Evolutionary conservation across 2,329 filamentous ascomycete genomes (phyloP).

Genomic region (Purpureocillium lavendulum): DNA sequence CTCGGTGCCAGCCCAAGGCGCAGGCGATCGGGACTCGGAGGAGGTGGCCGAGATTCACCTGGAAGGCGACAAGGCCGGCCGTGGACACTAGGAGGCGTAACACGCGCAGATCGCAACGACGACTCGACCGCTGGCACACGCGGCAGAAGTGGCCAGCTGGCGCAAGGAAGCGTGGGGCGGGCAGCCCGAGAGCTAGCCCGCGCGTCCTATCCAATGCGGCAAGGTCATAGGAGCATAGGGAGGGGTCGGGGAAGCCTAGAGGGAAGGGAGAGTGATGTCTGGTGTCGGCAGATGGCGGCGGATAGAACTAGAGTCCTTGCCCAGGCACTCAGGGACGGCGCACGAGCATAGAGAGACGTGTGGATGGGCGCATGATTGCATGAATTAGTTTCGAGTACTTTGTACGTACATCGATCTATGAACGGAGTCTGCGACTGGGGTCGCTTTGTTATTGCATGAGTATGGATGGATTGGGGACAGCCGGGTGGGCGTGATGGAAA

Average conservation of each 20-base stretch:
- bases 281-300: slow-evolving; percentile 1
- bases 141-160: too few relatives aligned
- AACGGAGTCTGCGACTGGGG: background rate
- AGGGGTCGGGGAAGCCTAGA: background rate
- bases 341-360: slow-evolving; percentile 4
- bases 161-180: too few relatives aligned
- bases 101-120: too few relatives aligned
- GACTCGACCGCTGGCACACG: too few relatives aligned
- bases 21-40: slow-evolving; percentile 29
- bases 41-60: slow-evolving; percentile 43
- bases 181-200: too few relatives aligned
- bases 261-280: too few relatives aligned
- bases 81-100: slow-evolving; percentile 6
- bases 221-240: too few relatives aligned
- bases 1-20: slow-evolving; percentile 27
- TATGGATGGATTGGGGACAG: background rate
- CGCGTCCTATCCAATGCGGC: too few relatives aligned
- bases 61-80: slow-evolving; percentile 26
- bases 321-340: slow-evolving; percentile 6
- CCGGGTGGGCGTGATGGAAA: too few relatives aligned
- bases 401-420: slow-evolving; percentile 1
- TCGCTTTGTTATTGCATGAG: background rate
- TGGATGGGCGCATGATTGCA: slow-evolving; percentile 7
- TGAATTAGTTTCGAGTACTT: slow-evolving; percentile 1
- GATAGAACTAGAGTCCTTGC: slow-evolving; percentile 10